Evolutionary conservation across 164 flowering plant genomes (phyloP), one percentile per base, ranked within the genome.

Genomic region (Aristolochia californica): DNA sequence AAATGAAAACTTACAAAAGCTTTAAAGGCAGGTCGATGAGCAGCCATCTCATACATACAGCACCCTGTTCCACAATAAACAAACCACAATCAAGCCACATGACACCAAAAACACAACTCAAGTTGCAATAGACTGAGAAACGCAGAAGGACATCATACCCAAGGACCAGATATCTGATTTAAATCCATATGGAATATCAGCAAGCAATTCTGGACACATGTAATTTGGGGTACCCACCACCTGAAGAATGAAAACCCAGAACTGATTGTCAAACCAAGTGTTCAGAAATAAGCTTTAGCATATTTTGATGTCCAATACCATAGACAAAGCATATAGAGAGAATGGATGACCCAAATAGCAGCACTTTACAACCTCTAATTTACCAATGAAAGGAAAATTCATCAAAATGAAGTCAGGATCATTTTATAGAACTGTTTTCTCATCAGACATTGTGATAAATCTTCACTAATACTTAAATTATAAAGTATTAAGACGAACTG

Each of bases 181-280:
- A 74, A 93, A 93, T 64, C 99, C 99, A 70, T 93, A 93, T 25
- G 99, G 99, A 65, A 93, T 93, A 73, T 93, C 99, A 40, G 99
- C 85, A 62, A 93, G 94, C 62, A 93, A 83, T 73, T 93, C 99
- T 56, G 99, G 99, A 65, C 99, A 93, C 99, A 93, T 93, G 75
- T 93, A 93, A 75, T 93, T 93, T 53, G 99, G 99, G 61, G 99
- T 93, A 73, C 99, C 99, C 58, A 93, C 99, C 44, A 93, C 97
- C 99, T 89, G 73, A 16, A 56, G 27, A 69, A 25, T 60, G 54
- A 53, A 26, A 27, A 0, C 26, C 16, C 58, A 22, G 57, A 47
- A 53, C 22, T 10, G 25, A 57, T 13, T 34, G 40, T 34, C 5
- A 34, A 34, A 34, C 7, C 40, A 34, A 34, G 10, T 0, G 1